A percentile compares a stretch with the other conserved stretches of the same genome.
Conservation (phyloP, 2,329 filamentous ascomycete genomes). For the Ciborinia camelliae region DNA sequence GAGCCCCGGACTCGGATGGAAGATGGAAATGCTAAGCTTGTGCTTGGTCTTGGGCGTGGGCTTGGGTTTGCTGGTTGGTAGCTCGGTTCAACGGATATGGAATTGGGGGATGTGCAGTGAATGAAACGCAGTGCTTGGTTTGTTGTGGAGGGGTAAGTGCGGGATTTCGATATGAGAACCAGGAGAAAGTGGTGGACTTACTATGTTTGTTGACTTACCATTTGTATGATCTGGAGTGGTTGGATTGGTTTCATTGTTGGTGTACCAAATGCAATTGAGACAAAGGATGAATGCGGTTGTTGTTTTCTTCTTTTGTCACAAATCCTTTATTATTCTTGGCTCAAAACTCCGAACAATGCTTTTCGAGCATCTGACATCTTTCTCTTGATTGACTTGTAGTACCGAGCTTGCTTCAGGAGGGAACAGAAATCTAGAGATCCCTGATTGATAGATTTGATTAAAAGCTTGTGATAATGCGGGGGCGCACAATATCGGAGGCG, state of each 20-base stretch:
- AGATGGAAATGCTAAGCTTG: slow-evolving; percentile 12
- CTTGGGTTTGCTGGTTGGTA: slow-evolving; percentile 4
- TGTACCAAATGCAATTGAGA: slow-evolving; percentile 7
- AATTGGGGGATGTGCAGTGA: background rate
- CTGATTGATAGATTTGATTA: background rate
- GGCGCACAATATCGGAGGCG: slow-evolving; percentile 12
- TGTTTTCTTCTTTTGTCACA: background rate
- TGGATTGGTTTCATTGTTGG: slow-evolving; percentile 1
- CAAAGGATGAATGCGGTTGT: slow-evolving; percentile 16
- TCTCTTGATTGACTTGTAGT: background rate
- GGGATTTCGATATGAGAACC: background rate
- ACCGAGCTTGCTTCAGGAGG: slow-evolving; percentile 2
- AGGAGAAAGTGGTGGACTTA: background rate
- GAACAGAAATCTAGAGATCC: background rate
- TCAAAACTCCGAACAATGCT: background rate
- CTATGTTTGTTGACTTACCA: background rate
- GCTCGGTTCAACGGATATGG: slow-evolving; percentile 20
- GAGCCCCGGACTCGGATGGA: slow-evolving; percentile 4
- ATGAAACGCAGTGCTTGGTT: background rate
- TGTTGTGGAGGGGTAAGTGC: background rate
- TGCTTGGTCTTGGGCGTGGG: slow-evolving; percentile 13
- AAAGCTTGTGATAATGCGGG: slow-evolving; percentile 21
- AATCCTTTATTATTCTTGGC: background rate
- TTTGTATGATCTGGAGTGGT: background rate
- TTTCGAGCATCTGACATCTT: slow-evolving; percentile 1